Base-by-base conservation (phyloP, 129 eudicot species). In the Ambrosia artemisiifolia region DNA sequence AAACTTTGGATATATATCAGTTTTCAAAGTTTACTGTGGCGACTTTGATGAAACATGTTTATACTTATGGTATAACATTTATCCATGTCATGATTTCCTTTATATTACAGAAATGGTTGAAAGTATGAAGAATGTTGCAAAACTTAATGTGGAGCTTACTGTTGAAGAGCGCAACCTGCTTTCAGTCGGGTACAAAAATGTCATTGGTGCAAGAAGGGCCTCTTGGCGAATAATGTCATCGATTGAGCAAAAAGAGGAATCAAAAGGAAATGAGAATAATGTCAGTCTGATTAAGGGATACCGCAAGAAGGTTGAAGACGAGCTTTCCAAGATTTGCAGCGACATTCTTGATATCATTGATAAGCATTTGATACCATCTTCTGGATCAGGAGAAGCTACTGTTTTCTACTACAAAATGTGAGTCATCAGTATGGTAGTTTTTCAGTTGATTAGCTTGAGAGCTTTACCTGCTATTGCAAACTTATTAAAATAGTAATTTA, bases 161-260 rank as follows among this genome's bases (percentile, higher is more conserved):
- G 93, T 94, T 33, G 97, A 94, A 83, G 98, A 94, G 82, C 88
- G 97, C 72, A 94, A 94, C 85, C 83, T 94, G 59, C 96, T 94
- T 17, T 90, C 97, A 7, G 98, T 94, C 66, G 98, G 95, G 62
- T 90, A 94, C 91, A 94, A 94, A 82, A 94, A 90, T 81, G 97
- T 90, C 11, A 94, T 94, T 49, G 96, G 96, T 61, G 91, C 96
- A 59, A 81, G 96, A 17, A 84, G 98, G 75, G 98, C 97, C 66
- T 94, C 98, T 20, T 94, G 98, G 98, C 88, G 98, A 54, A 94
- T 94, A 9, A 90, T 94, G 95, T 94, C 98, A 56, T 93, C 98
- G 3, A 89, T 93, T 72, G 95, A 90, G 81, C 95, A 93, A 79
- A 93, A 90, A 80, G 98, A 93, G 79, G 96, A 89, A 73, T 87